phyloP scores from a whole-genome alignment of 805 yeast genomes.

The Diddensiella caesifluorescens region DNA sequence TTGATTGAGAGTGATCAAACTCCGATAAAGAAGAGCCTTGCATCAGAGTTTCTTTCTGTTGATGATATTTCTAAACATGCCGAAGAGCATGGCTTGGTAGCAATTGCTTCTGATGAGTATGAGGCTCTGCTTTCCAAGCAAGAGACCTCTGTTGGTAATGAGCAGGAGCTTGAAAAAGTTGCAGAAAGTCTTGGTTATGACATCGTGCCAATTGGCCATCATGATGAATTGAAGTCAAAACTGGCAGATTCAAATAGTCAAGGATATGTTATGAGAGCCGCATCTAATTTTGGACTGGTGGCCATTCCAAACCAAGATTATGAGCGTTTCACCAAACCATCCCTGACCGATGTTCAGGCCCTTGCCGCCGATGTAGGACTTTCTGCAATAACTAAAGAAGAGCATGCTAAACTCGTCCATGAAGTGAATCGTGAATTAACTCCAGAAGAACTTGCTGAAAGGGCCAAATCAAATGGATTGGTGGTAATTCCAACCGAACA shows the following conservation, averaged over 20 bases:
- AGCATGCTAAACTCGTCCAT: slow-evolving; percentile 16
- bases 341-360: slow-evolving; percentile 4
- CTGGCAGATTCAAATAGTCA: slow-evolving; percentile 6
- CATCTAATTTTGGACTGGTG: slow-evolving; percentile 13
- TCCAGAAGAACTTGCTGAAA: slow-evolving; percentile 1
- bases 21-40: slow-evolving; percentile 12
- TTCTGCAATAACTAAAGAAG: slow-evolving; percentile 12
- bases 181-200: slow-evolving; percentile 22
- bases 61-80: slow-evolving; percentile 25
- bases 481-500: slow-evolving; percentile 3
- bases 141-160: slow-evolving; percentile 1
- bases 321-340: slow-evolving; percentile 2
- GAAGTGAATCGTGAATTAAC: slow-evolving; percentile 2
- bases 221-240: slow-evolving; percentile 7
- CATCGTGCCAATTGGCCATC: slow-evolving; percentile 10
- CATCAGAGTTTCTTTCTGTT: slow-evolving; percentile 25
- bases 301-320: slow-evolving; percentile 21
- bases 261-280: slow-evolving; percentile 8
- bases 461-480: slow-evolving; percentile 4
- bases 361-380: slow-evolving; percentile 13
- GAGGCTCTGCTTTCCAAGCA: slow-evolving; percentile 13
- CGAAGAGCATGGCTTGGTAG: slow-evolving; percentile 22
- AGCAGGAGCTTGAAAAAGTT: slow-evolving; percentile 4
- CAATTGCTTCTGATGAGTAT: slow-evolving; percentile 22
- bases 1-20: slow-evolving; percentile 7